Conservation (phyloP, 768 basidiomycete species). For the Leccinum arenicola region DNA sequence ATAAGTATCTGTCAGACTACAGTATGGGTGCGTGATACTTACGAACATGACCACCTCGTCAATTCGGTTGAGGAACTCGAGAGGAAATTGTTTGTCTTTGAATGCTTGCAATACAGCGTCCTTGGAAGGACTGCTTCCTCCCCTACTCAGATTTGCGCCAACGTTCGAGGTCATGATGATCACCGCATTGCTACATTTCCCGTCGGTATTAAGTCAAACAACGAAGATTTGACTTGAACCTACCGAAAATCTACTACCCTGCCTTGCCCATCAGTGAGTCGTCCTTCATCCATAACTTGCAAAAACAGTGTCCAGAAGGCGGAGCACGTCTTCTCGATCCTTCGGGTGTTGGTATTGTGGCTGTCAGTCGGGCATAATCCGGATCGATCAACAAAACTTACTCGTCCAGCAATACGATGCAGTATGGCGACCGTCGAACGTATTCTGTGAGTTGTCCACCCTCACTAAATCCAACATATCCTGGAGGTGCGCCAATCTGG, state of each 20-base stretch:
- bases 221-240: background rate
- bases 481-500: conserved; percentile 32
- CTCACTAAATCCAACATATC: conserved; percentile 45
- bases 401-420: conserved; percentile 30
- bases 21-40: too few relatives aligned
- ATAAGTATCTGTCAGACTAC: too few relatives aligned
- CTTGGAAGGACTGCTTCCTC: too few relatives aligned
- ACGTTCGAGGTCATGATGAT: too few relatives aligned
- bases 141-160: too few relatives aligned
- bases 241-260: conserved; percentile 11
- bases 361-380: too few relatives aligned
- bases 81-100: too few relatives aligned
- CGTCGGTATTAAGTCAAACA: too few relatives aligned
- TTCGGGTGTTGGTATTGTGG: background rate
- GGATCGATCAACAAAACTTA: background rate
- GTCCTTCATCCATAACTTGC: conserved; percentile 47
- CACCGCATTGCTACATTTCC: too few relatives aligned
- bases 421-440: conserved; percentile 40
- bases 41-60: too few relatives aligned
- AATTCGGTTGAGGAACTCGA: too few relatives aligned
- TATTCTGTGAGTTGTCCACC: conserved; percentile 44
- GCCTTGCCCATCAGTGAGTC: conserved; percentile 38
- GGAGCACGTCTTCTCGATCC: conserved; percentile 43
- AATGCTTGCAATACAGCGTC: too few relatives aligned
- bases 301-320: conserved; percentile 44